These are phyloP conservation scores for Pulveroboletus sp. DNA, from an alignment of 768 basidiomycete species.

Conservation along the genomic window DNA sequence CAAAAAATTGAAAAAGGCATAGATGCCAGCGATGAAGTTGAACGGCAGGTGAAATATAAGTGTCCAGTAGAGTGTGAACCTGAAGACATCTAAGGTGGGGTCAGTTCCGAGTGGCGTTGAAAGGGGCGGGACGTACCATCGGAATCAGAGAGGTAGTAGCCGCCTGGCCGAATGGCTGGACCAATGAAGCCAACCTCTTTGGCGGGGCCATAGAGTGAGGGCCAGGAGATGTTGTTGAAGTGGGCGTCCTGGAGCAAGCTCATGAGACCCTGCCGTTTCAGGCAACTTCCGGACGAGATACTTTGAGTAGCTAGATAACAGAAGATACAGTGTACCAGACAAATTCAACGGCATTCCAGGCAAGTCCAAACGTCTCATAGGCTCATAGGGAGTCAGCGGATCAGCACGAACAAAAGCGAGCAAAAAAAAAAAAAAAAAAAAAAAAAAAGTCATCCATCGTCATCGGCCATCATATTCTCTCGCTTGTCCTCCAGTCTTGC, in stretches of 20 bases:
- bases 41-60: constrained; percentile 42
- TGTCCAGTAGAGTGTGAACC: constrained; percentile 46
- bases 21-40: constrained; percentile 36
- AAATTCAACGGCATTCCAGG: not conserved
- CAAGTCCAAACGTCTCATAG: too few species aligned
- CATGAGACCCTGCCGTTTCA: constrained; percentile 6
- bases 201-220: constrained; percentile 35
- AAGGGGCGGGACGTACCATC: constrained; percentile 21
- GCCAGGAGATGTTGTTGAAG: constrained; percentile 29
- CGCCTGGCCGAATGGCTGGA: constrained; percentile 30
- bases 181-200: constrained; percentile 29
- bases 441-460: constrained; percentile 11
- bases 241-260: not conserved
- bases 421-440: too few species aligned
- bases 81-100: constrained; percentile 34
- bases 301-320: not conserved
- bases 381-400: not conserved
- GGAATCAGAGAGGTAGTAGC: constrained; percentile 33
- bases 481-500: constrained; percentile 3
- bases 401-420: not conserved
- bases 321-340: not conserved
- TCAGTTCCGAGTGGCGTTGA: not conserved
- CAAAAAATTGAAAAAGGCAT: constrained; percentile 39
- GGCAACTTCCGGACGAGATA: not conserved
- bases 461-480: constrained; percentile 15